Percentiles rank a stretch among this genome's conserved stretches.
phyloP scores from a whole-genome alignment of 345 rosid species.

The Aegle marmelos region DNA sequence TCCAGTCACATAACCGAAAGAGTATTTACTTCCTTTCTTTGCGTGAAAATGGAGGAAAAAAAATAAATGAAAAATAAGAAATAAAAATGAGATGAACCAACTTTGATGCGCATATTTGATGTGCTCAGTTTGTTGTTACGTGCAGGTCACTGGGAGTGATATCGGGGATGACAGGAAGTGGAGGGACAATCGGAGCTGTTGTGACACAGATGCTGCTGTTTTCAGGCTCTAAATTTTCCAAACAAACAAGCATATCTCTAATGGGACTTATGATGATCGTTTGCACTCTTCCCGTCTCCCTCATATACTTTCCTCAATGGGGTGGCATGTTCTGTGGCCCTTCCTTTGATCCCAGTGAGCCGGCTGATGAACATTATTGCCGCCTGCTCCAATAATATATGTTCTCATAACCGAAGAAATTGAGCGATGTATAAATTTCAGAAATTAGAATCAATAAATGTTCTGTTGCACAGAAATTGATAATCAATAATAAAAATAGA shows the following conservation, averaged over 20 bases:
- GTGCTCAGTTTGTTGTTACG: neutral
- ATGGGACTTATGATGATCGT: conserved; percentile 75
- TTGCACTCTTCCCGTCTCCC: conserved; percentile 46
- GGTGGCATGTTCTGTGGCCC: conserved; percentile 67
- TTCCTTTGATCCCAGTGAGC: conserved; percentile 13
- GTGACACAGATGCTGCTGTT: conserved; percentile 61
- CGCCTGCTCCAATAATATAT: conserved; percentile 26
- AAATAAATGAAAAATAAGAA: no score
- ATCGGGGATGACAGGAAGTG: conserved; percentile 83
- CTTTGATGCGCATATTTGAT: neutral
- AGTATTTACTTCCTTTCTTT: no score
- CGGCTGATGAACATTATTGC: conserved; percentile 26
- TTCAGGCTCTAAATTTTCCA: conserved; percentile 50
- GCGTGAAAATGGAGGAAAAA: no score
- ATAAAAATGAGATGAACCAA: neutral
- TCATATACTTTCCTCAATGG: conserved; percentile 55
- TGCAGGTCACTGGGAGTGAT: conserved; percentile 79
- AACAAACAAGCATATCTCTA: conserved; percentile 69
- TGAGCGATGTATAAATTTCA: no score
- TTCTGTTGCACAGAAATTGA: neutral
- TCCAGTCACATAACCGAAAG: no score
- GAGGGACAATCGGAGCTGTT: conserved; percentile 80
- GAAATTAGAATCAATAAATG: no score
- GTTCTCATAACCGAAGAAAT: neutral
- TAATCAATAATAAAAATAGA: no score